Conservation (phyloP, 352 stramenopile genomes). For the Phytopythium boreale region DNA sequence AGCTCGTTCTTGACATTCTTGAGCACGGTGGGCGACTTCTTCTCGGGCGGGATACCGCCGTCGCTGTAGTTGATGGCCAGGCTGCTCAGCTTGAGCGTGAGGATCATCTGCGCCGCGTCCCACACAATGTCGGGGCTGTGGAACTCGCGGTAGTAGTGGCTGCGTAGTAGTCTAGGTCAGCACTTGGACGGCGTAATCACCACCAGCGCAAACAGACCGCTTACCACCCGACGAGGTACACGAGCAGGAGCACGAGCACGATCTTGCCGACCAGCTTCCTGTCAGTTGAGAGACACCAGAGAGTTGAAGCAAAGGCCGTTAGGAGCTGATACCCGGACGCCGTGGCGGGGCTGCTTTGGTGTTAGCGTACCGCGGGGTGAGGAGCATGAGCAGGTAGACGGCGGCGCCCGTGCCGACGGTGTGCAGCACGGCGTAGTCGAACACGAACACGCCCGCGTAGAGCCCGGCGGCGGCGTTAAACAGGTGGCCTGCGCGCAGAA, state of each 20-base stretch:
- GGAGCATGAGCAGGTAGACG: slow-evolving; percentile 70
- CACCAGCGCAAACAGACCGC: neutral
- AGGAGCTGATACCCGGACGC: neutral
- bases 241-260: slow-evolving; percentile 54
- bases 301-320: neutral
- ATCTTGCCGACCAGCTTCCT: slow-evolving; percentile 67
- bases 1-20: slow-evolving; percentile 85
- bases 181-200: neutral
- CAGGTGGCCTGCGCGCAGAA: slow-evolving; percentile 52
- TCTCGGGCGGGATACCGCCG: slow-evolving; percentile 59
- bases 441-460: slow-evolving; percentile 71
- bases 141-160: slow-evolving; percentile 86
- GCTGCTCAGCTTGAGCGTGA: slow-evolving; percentile 81
- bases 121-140: slow-evolving; percentile 77
- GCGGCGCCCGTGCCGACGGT: slow-evolving; percentile 50
- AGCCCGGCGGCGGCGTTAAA: slow-evolving; percentile 69
- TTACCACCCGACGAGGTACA: slow-evolving; percentile 69
- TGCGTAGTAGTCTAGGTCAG: slow-evolving; percentile 6
- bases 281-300: neutral
- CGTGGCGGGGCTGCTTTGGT: too few relatives aligned
- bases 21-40: slow-evolving; percentile 66
- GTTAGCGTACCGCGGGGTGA: slow-evolving; percentile 47
- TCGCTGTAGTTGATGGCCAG: slow-evolving; percentile 85
- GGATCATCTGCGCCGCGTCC: slow-evolving; percentile 85
- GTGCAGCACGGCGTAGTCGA: slow-evolving; percentile 76